Evolutionary conservation across 352 stramenopile genomes (phyloP), one percentile per base, ranked within the genome.

Genomic region (Phytopythium kandeliae): DNA sequence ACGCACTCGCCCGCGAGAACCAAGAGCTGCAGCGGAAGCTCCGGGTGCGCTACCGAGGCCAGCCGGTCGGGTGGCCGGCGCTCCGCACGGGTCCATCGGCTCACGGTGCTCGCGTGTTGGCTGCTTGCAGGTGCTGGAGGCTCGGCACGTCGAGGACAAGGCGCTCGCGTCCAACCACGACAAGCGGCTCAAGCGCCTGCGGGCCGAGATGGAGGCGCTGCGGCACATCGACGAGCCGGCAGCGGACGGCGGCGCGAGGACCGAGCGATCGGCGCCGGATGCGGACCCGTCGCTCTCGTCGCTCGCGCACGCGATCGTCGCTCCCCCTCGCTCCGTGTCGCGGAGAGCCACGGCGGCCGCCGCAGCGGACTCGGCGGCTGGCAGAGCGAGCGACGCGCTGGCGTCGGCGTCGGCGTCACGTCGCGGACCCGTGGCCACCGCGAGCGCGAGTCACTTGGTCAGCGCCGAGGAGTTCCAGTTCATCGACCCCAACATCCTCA

Each of bases 401-500:
- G 19, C 21, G 12, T 15, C 21, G 3, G 28, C 19, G 16, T 19
- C 33, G 12, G 17, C 21, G 3, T 28, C 19, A 0, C 30, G 34
- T 6, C 46, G 34, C 8, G 33, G 19, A 22, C 31, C 22, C 22
- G 7, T 24, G 45, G 17, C 5, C 16, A 24, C 10, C 11, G 26
- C 37, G 44, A 44, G 15, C 12, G 4, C 30, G 15, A 57, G 41
- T 25, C 68, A 82, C 34, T 40, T 78, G 19, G 62, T 79, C 16
- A 62, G 55, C 17, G 57, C 60, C 6, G 75, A 85, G 24, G 69
- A 74, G 2, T 78, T 77, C 17, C 73, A 83, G 42, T 91, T 85
- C 51, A 86, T 91, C 36, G 80, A 88, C 51, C 80, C 80, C 2
- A 89, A 71, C 63, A 86, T 91, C 58, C 59, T 91, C 25, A 88